A percentile compares a stretch with the other conserved stretches of the same genome.
phyloP scores from a whole-genome alignment of 352 stramenopile species.

The Phytophthora meadii region DNA sequence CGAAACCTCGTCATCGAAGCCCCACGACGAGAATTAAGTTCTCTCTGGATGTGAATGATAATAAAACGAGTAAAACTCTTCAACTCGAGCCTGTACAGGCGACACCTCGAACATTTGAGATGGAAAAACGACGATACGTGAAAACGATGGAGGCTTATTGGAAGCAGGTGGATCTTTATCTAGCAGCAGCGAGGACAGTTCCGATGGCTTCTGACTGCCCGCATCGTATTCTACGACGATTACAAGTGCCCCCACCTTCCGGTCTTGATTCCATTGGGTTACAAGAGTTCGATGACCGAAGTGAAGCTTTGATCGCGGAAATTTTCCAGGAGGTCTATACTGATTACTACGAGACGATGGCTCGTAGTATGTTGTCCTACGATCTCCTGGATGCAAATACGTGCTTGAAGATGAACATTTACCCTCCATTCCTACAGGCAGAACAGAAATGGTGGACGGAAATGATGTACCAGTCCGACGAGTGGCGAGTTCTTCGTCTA shows the following conservation, averaged over 20 bases:
- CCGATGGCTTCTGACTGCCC: slow-evolving; percentile 72
- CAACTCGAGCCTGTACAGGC: slow-evolving; percentile 63
- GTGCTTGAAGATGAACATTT: slow-evolving; percentile 84
- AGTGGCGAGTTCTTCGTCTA: slow-evolving; percentile 83
- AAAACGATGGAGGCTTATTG: slow-evolving; percentile 88
- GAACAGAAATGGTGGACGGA: slow-evolving; percentile 90
- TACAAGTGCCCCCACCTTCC: slow-evolving; percentile 73
- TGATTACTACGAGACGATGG: slow-evolving; percentile 82
- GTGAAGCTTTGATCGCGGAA: slow-evolving; percentile 71
- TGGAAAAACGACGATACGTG: slow-evolving; percentile 79
- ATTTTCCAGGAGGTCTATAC: slow-evolving; percentile 82
- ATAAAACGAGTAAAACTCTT: slow-evolving; percentile 26
- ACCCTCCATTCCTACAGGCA: slow-evolving; percentile 77
- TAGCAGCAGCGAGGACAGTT: slow-evolving; percentile 51
- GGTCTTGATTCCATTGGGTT: slow-evolving; percentile 51
- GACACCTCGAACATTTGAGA: slow-evolving; percentile 74
- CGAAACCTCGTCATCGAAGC: slow-evolving; percentile 42
- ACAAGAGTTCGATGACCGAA: slow-evolving; percentile 66
- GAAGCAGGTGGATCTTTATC: slow-evolving; percentile 77
- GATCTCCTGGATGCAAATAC: slow-evolving; percentile 80
- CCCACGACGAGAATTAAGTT: slow-evolving; percentile 42
- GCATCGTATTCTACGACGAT: slow-evolving; percentile 63
- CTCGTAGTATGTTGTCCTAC: slow-evolving; percentile 89
- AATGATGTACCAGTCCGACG: slow-evolving; percentile 67
- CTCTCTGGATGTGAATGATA: slow-evolving; percentile 48